phyloP scores from a whole-genome alignment of 2,329 filamentous ascomycete species.

The Pseudogymnoascus pannorum region DNA sequence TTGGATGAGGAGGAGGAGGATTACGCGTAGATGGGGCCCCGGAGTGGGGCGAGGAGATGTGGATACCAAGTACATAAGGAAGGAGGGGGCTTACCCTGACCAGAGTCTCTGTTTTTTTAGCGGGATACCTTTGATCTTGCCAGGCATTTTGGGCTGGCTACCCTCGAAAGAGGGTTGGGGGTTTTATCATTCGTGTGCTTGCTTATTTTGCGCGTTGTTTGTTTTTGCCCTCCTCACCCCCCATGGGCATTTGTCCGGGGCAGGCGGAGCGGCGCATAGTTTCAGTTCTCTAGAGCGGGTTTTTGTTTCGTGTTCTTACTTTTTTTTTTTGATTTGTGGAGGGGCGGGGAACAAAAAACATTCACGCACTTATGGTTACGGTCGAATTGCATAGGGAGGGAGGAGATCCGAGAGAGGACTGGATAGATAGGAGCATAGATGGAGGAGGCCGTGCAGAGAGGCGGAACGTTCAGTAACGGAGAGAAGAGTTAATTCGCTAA shows the following conservation, averaged over 20 bases:
- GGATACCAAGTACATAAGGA: not conserved
- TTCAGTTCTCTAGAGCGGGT: slow-evolving; percentile 5
- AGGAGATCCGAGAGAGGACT: not conserved
- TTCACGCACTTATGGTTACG: not conserved
- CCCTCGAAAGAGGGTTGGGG: not conserved
- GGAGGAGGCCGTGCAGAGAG: not conserved
- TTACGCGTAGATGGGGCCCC: not conserved
- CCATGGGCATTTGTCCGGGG: not conserved
- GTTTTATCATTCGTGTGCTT: not conserved
- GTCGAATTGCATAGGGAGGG: not conserved
- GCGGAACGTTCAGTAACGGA: not conserved
- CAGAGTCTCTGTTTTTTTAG: not conserved
- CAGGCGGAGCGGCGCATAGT: not conserved
- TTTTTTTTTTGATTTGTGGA: not conserved
- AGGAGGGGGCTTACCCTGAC: not conserved
- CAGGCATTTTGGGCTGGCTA: not conserved
- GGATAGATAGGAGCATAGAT: not conserved
- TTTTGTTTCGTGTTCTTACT: not conserved
- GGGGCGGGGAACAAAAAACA: not conserved
- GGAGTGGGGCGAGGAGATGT: not conserved
- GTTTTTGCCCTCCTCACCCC: not conserved
- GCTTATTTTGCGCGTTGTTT: not conserved
- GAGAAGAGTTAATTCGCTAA: slow-evolving; percentile 4
- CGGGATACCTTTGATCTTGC: slow-evolving; percentile 1
- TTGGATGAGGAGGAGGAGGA: slow-evolving; percentile 4